Conservation (phyloP, 176 grass and related monocot genomes). For the Phyllostachys edulis region DNA sequence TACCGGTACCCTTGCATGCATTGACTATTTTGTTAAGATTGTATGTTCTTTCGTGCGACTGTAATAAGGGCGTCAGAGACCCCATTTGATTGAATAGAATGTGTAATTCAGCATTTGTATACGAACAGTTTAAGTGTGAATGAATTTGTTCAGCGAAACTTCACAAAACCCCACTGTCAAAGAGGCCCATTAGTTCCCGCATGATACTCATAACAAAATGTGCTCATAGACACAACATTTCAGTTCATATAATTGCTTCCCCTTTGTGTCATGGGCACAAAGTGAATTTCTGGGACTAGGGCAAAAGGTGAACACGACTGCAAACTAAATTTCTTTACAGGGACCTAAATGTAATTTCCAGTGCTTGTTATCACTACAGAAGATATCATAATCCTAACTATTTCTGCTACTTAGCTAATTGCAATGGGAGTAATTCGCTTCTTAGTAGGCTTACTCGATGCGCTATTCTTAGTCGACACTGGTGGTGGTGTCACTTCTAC, state of each 20-base stretch:
- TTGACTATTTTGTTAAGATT: conserved; percentile 37
- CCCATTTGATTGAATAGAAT: conserved; percentile 22
- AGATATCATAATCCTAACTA: conserved; percentile 34
- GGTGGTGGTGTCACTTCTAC: conserved; percentile 23
- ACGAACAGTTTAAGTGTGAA: neutral
- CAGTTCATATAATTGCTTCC: conserved; percentile 8
- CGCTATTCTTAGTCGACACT: conserved; percentile 31
- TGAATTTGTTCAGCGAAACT: neutral
- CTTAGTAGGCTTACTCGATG: conserved; percentile 67
- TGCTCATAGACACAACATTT: neutral
- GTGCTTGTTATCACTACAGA: conserved; percentile 28
- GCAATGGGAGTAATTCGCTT: conserved; percentile 72
- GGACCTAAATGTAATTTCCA: conserved; percentile 16
- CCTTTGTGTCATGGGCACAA: conserved; percentile 4
- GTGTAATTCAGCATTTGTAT: conserved; percentile 32
- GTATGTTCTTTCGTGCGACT: conserved; percentile 32
- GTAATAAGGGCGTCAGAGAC: conserved; percentile 42
- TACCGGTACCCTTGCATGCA: neutral
- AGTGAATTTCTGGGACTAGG: neutral
- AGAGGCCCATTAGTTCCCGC: neutral
- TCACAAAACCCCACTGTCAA: neutral
- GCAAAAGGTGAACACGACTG: neutral
- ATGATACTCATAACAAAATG: too few relatives aligned
- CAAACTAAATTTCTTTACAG: conserved; percentile 47
- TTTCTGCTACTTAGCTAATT: conserved; percentile 51